phyloP scores from a whole-genome alignment of 1,139 yeast genomes.

The Diutina rugosa region DNA sequence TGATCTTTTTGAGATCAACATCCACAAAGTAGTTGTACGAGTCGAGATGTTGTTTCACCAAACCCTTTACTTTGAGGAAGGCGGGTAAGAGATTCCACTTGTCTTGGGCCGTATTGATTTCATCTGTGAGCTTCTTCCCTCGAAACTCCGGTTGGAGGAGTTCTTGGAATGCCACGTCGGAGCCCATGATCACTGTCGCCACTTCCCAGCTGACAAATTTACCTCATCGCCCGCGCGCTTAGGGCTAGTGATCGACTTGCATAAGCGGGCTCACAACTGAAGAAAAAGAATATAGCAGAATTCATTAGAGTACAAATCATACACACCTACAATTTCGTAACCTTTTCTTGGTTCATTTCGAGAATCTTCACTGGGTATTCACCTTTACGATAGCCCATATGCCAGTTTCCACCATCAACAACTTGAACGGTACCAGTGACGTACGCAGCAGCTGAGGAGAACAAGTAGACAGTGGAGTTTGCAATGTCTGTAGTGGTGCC shows the following conservation, averaged over 20 bases:
- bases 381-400: slow-evolving; percentile 37
- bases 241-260: neutral
- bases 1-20: slow-evolving; percentile 81
- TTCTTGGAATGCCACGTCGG: slow-evolving; percentile 54
- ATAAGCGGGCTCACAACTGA: neutral
- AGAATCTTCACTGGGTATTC: slow-evolving; percentile 21
- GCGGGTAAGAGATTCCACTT: slow-evolving; percentile 97
- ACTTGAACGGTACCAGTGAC: slow-evolving; percentile 67
- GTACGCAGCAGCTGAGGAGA: slow-evolving; percentile 71
- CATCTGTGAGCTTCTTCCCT: slow-evolving; percentile 80
- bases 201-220: neutral
- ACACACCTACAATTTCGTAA: slow-evolving; percentile 2
- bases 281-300: neutral
- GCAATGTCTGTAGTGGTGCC: slow-evolving; percentile 79
- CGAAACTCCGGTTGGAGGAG: slow-evolving; percentile 69
- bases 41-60: slow-evolving; percentile 93
- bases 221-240: neutral
- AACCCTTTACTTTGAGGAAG: slow-evolving; percentile 85
- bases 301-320: neutral
- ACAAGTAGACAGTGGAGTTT: slow-evolving; percentile 74
- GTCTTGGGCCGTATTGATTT: slow-evolving; percentile 80
- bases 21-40: slow-evolving; percentile 95
- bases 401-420: slow-evolving; percentile 93
- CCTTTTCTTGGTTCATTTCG: slow-evolving; percentile 12
- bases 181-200: neutral